Percentiles rank a stretch among this genome's conserved stretches.
phyloP scores from a whole-genome alignment of 352 stramenopile genomes.

The Phytophthora lateralis region DNA sequence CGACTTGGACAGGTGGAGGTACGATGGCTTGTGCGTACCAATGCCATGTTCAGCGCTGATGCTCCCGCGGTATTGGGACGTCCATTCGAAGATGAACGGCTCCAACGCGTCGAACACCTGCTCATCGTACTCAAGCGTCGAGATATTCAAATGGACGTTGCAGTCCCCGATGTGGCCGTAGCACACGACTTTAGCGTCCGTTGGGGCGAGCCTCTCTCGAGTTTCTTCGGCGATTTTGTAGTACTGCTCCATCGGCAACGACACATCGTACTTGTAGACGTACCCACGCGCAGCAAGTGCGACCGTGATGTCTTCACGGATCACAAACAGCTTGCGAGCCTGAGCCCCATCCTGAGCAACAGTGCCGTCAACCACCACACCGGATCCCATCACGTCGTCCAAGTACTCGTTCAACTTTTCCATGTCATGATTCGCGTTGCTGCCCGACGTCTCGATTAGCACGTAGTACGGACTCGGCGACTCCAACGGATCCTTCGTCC shows the following conservation, averaged over 20 bases:
- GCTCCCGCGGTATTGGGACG: constrained; percentile 87
- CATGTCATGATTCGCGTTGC: constrained; percentile 90
- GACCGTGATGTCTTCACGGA: constrained; percentile 94
- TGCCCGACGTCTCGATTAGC: constrained; percentile 97
- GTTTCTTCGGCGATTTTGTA: constrained; percentile 90
- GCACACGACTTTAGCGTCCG: constrained; percentile 71
- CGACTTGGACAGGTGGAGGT: constrained; percentile 88
- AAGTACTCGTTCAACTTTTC: constrained; percentile 91
- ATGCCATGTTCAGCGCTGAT: constrained; percentile 98
- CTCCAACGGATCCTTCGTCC: constrained; percentile 72
- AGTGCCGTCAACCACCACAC: constrained; percentile 89
- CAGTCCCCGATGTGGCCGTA: constrained; percentile 96
- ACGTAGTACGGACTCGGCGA: constrained; percentile 89
- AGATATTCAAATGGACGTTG: constrained; percentile 98
- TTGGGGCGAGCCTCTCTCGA: constrained; percentile 47
- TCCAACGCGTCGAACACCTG: constrained; percentile 69
- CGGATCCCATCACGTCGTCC: constrained; percentile 70
- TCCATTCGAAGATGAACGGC: constrained; percentile 86
- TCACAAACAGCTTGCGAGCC: constrained; percentile 91
- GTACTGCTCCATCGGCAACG: constrained; percentile 92
- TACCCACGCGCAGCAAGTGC: constrained; percentile 73
- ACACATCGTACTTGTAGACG: constrained; percentile 87
- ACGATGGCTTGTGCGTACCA: constrained; percentile 93
- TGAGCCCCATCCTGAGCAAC: constrained; percentile 93
- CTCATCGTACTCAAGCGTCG: constrained; percentile 69